Percentiles rank a stretch among this genome's conserved stretches.
These are phyloP conservation scores for Ustilago xerochloae DNA, from an alignment of 1,284 basidiomycete genomes.

Conservation along the genomic window DNA sequence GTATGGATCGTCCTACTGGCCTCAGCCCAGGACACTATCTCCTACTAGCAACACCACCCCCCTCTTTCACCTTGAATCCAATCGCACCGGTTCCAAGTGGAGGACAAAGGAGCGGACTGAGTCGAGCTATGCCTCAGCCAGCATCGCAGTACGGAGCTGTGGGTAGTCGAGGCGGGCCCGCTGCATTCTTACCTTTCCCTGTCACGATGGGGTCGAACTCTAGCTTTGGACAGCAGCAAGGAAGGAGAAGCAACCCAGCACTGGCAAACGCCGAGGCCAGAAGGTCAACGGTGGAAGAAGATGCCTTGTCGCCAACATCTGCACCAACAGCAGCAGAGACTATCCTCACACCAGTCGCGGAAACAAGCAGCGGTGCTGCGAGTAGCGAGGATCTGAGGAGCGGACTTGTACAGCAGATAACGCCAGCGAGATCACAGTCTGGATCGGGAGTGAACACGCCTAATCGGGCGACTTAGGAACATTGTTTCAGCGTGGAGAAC, in stretches of 20 bases:
- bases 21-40: constrained; percentile 44
- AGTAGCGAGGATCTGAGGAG: constrained; percentile 1
- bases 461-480: not conserved
- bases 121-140: not conserved
- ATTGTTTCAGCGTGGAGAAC: too few species aligned
- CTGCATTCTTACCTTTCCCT: constrained; percentile 20
- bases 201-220: constrained; percentile 9
- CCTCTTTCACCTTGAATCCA: constrained; percentile 20
- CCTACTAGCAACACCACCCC: constrained; percentile 35
- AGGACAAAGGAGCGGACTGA: not conserved
- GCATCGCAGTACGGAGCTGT: constrained; percentile 17
- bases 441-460: not conserved
- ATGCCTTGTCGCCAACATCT: not conserved
- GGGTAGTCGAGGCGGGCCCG: not conserved
- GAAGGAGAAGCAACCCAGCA: not conserved
- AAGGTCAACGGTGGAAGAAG: not conserved
- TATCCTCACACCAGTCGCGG: constrained; percentile 22
- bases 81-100: not conserved
- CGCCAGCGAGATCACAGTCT: not conserved
- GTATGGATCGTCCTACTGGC: constrained; percentile 38
- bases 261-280: not conserved
- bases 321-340: constrained; percentile 27
- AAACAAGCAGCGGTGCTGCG: not conserved
- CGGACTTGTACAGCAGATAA: constrained; percentile 11
- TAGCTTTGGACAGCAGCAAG: not conserved